phyloP scores from a whole-genome alignment of 2,329 filamentous ascomycete genomes.

The Eutypella sp. region DNA sequence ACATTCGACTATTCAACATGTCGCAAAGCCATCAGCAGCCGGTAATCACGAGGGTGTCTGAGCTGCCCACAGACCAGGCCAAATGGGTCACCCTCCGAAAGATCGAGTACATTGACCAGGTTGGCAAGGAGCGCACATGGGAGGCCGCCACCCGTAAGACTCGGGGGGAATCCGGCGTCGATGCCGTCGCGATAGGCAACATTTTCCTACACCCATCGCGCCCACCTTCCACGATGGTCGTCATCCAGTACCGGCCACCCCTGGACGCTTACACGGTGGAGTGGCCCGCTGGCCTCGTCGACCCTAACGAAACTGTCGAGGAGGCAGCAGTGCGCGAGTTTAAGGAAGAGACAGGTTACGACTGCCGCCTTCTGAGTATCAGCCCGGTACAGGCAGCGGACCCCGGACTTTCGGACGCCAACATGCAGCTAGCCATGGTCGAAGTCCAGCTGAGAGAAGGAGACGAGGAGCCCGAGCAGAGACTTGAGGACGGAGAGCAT shows the following conservation, averaged over 20 bases:
- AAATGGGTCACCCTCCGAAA: constrained; percentile 54
- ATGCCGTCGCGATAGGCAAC: constrained; percentile 59
- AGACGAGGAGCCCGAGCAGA: constrained; percentile 48
- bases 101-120: constrained; percentile 53
- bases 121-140: constrained; percentile 50
- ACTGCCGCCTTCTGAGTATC: constrained; percentile 43
- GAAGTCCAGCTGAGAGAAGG: constrained; percentile 49
- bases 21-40: constrained; percentile 38
- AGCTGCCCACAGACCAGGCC: constrained; percentile 45
- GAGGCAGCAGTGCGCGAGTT: constrained; percentile 49
- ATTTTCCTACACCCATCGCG: constrained; percentile 45
- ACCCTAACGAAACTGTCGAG: constrained; percentile 46
- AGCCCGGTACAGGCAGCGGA: constrained; percentile 52
- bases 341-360: constrained; percentile 51
- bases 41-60: constrained; percentile 39
- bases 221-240: constrained; percentile 41
- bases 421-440: constrained; percentile 57
- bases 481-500: constrained; percentile 56
- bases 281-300: constrained; percentile 50
- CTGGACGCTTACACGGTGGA: constrained; percentile 48
- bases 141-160: constrained; percentile 57
- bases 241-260: constrained; percentile 49
- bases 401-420: constrained; percentile 55
- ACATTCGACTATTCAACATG: constrained; percentile 24
- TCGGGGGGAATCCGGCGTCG: constrained; percentile 47